Base-by-base conservation (phyloP, 345 rosid genomes). In the Lenwebbia sp. region DNA sequence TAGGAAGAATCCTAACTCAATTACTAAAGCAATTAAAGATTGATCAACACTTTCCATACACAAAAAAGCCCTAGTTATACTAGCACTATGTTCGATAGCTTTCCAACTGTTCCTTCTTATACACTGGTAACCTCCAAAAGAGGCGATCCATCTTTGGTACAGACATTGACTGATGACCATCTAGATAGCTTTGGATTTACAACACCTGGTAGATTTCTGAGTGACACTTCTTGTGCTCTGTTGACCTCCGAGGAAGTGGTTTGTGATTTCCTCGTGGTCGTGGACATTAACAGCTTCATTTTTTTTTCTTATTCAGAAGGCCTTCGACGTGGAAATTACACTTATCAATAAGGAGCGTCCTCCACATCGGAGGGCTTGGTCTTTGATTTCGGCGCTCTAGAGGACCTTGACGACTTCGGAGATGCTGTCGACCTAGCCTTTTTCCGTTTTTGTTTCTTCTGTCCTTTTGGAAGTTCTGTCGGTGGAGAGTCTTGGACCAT, bases 361-460 rank as follows among this genome's bases (percentile, higher is more conserved):
- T 33, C 81, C 22, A 25, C 57, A 47, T 82, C 37, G 82, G 82
- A 21, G 19, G 40, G 76, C 41, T 86, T 86, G 33, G 33, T 22
- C 78, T 86, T 91, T 0, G 89, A 25, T 84, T 90, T 94, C 13
- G 86, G 52, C 41, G 87, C 65, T 82, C 90, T 83, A 11, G 92
- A 90, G 57, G 91, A 84, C 87, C 85, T 90, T 17, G 90, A 83
- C 4, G 90, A 76, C 13, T 90, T 86, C 14, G 93, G 88, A 14
- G 91, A 88, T 82, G 93, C 84, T 55, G 86, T 55, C 8, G 86
- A 37, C 37, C 87, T 82, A 86, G 86, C 90, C 92, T 92, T 93
- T 86, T 89, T 91, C 86, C 93, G 86, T 85, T 85, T 93, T 13
- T 89, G 86, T 84, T 92, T 92, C 90, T 92, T 94, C 2, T 92